Evolutionary conservation across 2,329 filamentous ascomycete species (phyloP), one percentile per base, ranked within the genome.

Genomic region (Exophiala phaeomuriformis): DNA sequence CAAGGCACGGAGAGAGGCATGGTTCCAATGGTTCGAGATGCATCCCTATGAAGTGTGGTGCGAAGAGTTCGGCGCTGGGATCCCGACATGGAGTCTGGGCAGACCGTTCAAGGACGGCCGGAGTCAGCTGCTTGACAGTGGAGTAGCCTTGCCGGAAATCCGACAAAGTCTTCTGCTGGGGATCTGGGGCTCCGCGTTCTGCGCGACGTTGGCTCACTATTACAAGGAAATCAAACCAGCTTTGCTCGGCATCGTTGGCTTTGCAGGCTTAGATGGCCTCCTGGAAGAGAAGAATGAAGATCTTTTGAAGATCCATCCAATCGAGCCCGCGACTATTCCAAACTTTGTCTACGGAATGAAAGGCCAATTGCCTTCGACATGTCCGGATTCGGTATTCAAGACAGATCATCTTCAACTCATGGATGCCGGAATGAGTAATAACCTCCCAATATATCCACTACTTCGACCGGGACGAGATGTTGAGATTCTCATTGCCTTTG

Each of bases 371-470:
- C 86, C 89, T 0, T 71, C 80, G 0, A 87, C 88, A 0, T 86
- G 85, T n/a, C 90, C 93, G 0, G 80, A 84, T 32, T 89, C 82
- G 53, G 81, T 95, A 37, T 83, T 87, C 63, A 75, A 81, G 12
- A 78, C 77, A 9, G 77, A 84, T 42, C 85, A 95, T 67, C 77
- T 91, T 12, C 84, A 88, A 60, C 77, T 91, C 10, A 97, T 96
- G 90, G 93, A 98, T 68, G 90, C 93, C 1, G 93, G 93, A 47
- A 98, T 98, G 93, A 94, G 88, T 60, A 97, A 98, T 68, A 98
- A 98, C 65, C 76, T 98, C 5, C 93, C 93, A 1, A 90, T 97
- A 40, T 98, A 98, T 67, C 93, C 93, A 0, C 78, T 97, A 2
- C 82, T 98, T 12, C 83, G 93, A 7, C 89, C 89, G 0, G 91